phyloP scores from a whole-genome alignment of 2,329 filamentous ascomycete species.

The Fusarium illudens region DNA sequence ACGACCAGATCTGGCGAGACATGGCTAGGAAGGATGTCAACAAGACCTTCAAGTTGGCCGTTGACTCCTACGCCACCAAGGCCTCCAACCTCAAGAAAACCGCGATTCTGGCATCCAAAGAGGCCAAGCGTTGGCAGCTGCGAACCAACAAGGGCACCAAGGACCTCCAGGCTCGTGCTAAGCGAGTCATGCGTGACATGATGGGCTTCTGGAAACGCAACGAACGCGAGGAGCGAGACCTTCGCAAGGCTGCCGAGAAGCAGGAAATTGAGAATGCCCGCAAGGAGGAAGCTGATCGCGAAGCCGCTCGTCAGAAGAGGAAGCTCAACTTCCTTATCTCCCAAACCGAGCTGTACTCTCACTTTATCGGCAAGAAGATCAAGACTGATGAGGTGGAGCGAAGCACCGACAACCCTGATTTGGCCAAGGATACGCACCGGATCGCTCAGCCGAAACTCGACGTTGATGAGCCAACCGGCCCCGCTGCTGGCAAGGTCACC shows the following conservation, averaged over 20 bases:
- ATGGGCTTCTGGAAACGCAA: constrained; percentile 99
- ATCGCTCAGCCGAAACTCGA: constrained; percentile 55
- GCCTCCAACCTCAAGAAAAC: constrained; percentile 98
- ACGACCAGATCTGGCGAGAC: constrained; percentile 97
- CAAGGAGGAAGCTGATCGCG: constrained; percentile 95
- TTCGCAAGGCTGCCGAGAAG: constrained; percentile 91
- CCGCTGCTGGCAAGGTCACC: constrained; percentile 76
- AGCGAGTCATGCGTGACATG: constrained; percentile 99
- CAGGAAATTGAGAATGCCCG: constrained; percentile 97
- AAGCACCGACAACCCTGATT: constrained; percentile 83
- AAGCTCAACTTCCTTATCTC: constrained; percentile 99
- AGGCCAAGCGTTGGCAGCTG: constrained; percentile 96
- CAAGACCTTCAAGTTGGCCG: constrained; percentile 89
- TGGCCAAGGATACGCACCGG: constrained; percentile 61
- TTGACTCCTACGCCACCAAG: constrained; percentile 84
- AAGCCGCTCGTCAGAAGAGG: constrained; percentile 95
- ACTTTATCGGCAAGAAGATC: constrained; percentile 99
- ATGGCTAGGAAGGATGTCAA: constrained; percentile 92
- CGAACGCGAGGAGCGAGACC: constrained; percentile 94
- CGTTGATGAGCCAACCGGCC: constrained; percentile 62
- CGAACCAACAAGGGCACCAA: constrained; percentile 99
- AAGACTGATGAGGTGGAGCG: constrained; percentile 95
- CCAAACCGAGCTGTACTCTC: constrained; percentile 97
- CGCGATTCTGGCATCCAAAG: constrained; percentile 93
- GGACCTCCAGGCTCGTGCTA: constrained; percentile 94